Conservation (phyloP, 2,329 filamentous ascomycete species). For the Periconia macrospinosa region DNA sequence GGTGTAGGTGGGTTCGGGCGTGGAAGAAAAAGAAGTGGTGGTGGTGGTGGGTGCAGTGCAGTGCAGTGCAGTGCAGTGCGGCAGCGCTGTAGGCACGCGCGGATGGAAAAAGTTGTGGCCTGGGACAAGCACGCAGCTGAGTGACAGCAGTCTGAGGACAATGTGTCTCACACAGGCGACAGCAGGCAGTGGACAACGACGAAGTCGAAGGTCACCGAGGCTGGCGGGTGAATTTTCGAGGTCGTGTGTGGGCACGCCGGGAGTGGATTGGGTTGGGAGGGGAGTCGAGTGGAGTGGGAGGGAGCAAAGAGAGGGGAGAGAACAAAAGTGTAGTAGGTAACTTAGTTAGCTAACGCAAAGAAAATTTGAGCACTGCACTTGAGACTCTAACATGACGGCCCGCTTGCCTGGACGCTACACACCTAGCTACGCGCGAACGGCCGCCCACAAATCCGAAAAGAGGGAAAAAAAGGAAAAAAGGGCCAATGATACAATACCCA, state of each 20-base stretch:
- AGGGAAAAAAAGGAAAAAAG: too few species aligned
- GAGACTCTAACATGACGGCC: not conserved
- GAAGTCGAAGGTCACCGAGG: slow-evolving; percentile 28
- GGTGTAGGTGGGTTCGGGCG: not conserved
- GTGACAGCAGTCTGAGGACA: too few species aligned
- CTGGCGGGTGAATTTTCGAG: slow-evolving; percentile 31
- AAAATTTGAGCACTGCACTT: too few species aligned
- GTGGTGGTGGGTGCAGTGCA: not conserved
- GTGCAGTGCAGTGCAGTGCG: not conserved
- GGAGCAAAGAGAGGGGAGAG: not conserved
- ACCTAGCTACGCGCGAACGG: not conserved
- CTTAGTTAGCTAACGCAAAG: not conserved
- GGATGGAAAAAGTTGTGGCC: not conserved
- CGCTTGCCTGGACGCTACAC: not conserved
- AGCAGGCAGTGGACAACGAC: slow-evolving; percentile 21
- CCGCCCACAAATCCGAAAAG: too few species aligned
- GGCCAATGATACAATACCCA: too few species aligned
- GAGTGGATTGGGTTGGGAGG: not conserved
- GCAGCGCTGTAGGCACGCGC: not conserved
- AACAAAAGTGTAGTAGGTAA: not conserved
- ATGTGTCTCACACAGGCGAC: too few species aligned
- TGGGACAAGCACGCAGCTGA: not conserved
- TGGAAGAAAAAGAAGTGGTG: not conserved
- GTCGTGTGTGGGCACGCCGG: slow-evolving; percentile 24
- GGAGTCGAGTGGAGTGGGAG: not conserved